Conservation (phyloP, 2,329 filamentous ascomycete species). For the Thermomyces lanuginosus region DNA sequence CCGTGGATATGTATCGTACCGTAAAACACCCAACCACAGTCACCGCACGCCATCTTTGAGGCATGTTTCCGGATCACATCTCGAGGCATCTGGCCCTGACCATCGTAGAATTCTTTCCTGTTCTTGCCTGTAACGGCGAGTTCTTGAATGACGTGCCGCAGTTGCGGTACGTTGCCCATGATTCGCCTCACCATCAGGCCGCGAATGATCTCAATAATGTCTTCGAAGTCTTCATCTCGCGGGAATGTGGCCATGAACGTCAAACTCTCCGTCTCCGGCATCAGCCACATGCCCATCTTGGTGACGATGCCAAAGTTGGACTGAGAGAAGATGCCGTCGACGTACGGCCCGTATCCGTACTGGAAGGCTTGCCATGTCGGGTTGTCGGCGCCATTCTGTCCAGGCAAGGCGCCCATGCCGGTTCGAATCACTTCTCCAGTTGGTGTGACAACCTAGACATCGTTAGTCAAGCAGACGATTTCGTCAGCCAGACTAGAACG, state of each 20-base stretch:
- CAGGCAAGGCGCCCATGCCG: constrained; percentile 21
- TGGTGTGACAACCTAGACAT: constrained; percentile 21
- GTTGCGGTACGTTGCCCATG: constrained; percentile 16
- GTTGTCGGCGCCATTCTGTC: constrained; percentile 16
- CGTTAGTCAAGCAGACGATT: neutral
- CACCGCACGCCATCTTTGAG: constrained; percentile 12
- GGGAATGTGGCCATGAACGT: constrained; percentile 27
- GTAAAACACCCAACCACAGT: constrained; percentile 18
- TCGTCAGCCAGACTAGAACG: neutral
- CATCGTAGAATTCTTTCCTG: constrained; percentile 12
- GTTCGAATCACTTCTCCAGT: constrained; percentile 23
- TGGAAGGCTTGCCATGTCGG: constrained; percentile 15
- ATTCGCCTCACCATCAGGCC: constrained; percentile 14
- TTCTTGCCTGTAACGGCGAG: constrained; percentile 16
- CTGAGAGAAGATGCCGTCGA: constrained; percentile 17
- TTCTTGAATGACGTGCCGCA: constrained; percentile 16
- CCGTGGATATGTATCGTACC: constrained; percentile 4
- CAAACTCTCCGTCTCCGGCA: constrained; percentile 23
- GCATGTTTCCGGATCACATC: constrained; percentile 14
- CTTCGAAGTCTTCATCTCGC: constrained; percentile 19
- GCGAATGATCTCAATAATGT: constrained; percentile 23
- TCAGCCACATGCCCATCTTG: constrained; percentile 13
- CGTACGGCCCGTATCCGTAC: constrained; percentile 19
- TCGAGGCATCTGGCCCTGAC: constrained; percentile 12
- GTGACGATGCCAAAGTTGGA: constrained; percentile 10